Conservation (phyloP, 495 filamentous ascomycete species). For the Penicillium coprophilum region DNA sequence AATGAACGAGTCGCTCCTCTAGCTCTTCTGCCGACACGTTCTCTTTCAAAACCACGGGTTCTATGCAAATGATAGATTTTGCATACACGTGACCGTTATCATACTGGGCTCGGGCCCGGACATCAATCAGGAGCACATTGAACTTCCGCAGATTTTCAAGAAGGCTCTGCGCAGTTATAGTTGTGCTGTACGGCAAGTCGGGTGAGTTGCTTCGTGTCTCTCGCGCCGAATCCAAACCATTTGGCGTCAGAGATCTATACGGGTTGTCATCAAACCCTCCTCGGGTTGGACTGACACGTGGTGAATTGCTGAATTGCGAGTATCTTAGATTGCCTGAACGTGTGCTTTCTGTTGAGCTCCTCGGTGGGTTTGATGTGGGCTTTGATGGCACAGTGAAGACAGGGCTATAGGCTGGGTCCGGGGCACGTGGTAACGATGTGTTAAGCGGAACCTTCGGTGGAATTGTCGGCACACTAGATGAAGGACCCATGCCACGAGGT, state of each 20-base stretch:
- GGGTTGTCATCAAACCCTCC: slow-evolving; percentile 40
- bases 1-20: slow-evolving; percentile 75
- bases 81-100: slow-evolving; percentile 86
- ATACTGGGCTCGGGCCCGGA: slow-evolving; percentile 77
- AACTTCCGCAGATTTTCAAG: slow-evolving; percentile 61
- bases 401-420: slow-evolving; percentile 85
- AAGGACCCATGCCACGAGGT: slow-evolving; percentile 57
- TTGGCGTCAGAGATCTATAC: slow-evolving; percentile 47
- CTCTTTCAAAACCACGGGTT: slow-evolving; percentile 72
- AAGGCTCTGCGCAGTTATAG: slow-evolving; percentile 65
- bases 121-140: slow-evolving; percentile 78
- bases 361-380: slow-evolving; percentile 49
- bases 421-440: slow-evolving; percentile 68
- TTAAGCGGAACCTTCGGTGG: slow-evolving; percentile 59
- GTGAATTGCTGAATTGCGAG: slow-evolving; percentile 41
- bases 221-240: slow-evolving; percentile 34
- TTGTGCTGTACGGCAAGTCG: slow-evolving; percentile 59
- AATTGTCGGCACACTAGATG: slow-evolving; percentile 40
- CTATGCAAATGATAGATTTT: slow-evolving; percentile 80
- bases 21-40: slow-evolving; percentile 86
- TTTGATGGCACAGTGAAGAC: slow-evolving; percentile 46
- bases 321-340: slow-evolving; percentile 39
- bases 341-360: slow-evolving; percentile 45
- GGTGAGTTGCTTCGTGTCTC: slow-evolving; percentile 42
- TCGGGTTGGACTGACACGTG: slow-evolving; percentile 39